Evolutionary conservation across 352 stramenopile genomes (phyloP).

Genomic region (Phytophthora brassicae): DNA sequence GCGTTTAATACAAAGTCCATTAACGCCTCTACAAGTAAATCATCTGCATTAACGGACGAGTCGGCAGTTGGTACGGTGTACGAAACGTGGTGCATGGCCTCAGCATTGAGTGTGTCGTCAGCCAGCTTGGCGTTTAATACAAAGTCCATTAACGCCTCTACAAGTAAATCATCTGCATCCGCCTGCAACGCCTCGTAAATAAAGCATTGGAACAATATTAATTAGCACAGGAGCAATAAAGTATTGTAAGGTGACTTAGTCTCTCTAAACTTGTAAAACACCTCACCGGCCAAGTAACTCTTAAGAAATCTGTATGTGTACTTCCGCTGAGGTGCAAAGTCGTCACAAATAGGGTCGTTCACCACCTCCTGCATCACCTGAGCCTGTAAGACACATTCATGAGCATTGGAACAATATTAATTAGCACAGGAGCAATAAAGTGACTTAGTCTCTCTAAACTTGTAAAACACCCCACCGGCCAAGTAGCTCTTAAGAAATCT

Average conservation of each 20-base stretch:
- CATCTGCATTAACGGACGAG: conserved; percentile 44
- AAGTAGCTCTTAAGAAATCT: conserved; percentile 73
- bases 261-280: neutral
- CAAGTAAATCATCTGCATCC: conserved; percentile 59
- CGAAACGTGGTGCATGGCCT: conserved; percentile 78
- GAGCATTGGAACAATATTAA: neutral
- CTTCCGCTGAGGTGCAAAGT: conserved; percentile 57
- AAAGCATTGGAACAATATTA: neutral
- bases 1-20: conserved; percentile 57
- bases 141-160: conserved; percentile 58
- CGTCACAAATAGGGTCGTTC: conserved; percentile 53
- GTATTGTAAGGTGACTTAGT: neutral
- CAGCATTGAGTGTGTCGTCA: conserved; percentile 38
- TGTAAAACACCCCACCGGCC: conserved; percentile 58
- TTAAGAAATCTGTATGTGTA: conserved; percentile 81
- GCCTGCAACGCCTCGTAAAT: conserved; percentile 31
- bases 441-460: neutral
- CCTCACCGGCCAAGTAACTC: conserved; percentile 58
- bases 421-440: neutral
- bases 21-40: too few species aligned
- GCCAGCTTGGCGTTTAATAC: conserved; percentile 39
- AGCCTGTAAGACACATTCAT: too few species aligned
- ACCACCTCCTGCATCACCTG: conserved; percentile 54
- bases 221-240: neutral
- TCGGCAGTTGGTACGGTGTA: conserved; percentile 43